These are phyloP conservation scores for Pythium volutum DNA, from an alignment of 352 stramenopile genomes.

Conservation along the genomic window DNA sequence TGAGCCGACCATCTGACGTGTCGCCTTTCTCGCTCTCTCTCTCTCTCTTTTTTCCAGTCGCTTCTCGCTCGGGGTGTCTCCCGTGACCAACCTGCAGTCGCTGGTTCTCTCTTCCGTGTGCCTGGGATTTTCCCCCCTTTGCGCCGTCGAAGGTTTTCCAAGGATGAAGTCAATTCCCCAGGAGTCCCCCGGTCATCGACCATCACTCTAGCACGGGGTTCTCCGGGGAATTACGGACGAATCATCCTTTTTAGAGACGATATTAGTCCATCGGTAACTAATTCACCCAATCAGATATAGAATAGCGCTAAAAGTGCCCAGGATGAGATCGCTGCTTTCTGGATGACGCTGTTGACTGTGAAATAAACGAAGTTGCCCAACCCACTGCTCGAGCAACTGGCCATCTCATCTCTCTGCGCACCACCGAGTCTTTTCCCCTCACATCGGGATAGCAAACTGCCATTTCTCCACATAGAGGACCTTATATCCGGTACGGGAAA, in stretches of 20 bases:
- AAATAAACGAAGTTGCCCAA: neutral
- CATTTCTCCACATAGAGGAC: neutral
- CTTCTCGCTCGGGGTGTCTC: neutral
- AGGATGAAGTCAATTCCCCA: conserved; percentile 26
- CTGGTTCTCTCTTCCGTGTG: neutral
- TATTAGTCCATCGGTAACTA: neutral
- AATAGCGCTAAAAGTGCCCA: neutral
- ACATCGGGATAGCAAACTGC: neutral
- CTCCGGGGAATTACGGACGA: conserved; percentile 9
- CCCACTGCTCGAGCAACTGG: conserved; percentile 2
- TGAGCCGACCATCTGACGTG: conserved; percentile 1
- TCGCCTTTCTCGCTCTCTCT: neutral
- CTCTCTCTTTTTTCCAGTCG: neutral
- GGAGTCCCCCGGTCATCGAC: conserved; percentile 17
- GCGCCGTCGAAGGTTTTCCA: conserved; percentile 4
- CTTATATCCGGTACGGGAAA: neutral
- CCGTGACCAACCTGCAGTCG: too few relatives aligned
- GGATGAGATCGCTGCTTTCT: neutral
- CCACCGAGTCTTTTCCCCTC: neutral
- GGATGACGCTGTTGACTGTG: neutral
- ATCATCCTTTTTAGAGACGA: neutral
- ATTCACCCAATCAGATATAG: conserved; percentile 16
- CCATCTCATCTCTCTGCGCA: conserved; percentile 1
- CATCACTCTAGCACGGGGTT: conserved; percentile 19
- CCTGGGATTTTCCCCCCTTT: conserved; percentile 8